These are phyloP conservation scores for Sporothrix phasma DNA, from an alignment of 2,329 filamentous ascomycete genomes.

Conservation along the genomic window DNA sequence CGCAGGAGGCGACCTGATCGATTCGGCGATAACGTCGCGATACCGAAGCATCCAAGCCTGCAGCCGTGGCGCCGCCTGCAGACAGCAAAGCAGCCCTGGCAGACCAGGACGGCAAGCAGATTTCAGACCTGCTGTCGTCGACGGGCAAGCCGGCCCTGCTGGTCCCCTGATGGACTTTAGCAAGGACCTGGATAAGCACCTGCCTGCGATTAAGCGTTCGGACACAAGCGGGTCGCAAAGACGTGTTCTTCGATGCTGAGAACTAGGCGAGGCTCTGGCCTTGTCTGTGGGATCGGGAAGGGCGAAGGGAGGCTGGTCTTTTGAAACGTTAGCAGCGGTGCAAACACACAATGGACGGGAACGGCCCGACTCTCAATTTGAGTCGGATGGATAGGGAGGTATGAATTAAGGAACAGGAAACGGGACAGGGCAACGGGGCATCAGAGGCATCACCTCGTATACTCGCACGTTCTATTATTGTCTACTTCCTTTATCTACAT, in stretches of 20 bases:
- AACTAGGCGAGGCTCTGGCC: background rate
- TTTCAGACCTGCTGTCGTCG: slow-evolving; percentile 29
- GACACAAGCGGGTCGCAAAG: slow-evolving; percentile 30
- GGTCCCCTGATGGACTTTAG: slow-evolving; percentile 49
- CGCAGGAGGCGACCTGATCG: slow-evolving; percentile 39
- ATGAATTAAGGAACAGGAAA: background rate
- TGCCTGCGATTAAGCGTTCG: slow-evolving; percentile 32
- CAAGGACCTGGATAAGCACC: slow-evolving; percentile 40
- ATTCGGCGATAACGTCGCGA: slow-evolving; percentile 44
- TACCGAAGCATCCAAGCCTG: slow-evolving; percentile 24
- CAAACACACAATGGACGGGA: background rate
- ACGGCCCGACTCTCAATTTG: background rate
- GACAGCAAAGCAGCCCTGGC: slow-evolving; percentile 9
- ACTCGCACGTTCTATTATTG: background rate
- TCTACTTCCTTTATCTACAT: background rate
- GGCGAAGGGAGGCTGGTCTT: background rate
- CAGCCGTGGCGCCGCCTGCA: slow-evolving; percentile 3
- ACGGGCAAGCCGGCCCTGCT: slow-evolving; percentile 37
- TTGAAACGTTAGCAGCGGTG: slow-evolving; percentile 1
- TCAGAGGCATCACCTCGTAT: background rate
- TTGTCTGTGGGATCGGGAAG: too few species aligned
- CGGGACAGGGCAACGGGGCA: too few species aligned
- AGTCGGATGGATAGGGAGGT: background rate
- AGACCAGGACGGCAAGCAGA: slow-evolving; percentile 26
- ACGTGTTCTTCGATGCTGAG: slow-evolving; percentile 23